Evolutionary conservation across 192 early-diverging fungal species (phyloP).

Genomic region (Dimargaris cristalligena): DNA sequence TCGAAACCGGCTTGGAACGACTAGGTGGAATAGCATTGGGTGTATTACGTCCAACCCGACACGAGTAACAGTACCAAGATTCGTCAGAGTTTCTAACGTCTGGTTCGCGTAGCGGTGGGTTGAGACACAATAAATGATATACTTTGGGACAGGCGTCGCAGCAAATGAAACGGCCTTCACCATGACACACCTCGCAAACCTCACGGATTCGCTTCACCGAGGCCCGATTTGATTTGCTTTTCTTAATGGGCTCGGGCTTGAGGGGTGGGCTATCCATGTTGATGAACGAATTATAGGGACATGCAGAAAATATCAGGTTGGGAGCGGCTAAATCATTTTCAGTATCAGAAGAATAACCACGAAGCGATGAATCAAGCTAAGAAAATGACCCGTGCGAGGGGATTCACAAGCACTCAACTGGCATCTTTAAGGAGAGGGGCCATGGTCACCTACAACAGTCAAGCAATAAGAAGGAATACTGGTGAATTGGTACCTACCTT

Average conservation of each 20-base stretch:
- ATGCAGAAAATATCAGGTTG: too few species aligned
- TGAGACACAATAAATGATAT: slow-evolving; percentile 5
- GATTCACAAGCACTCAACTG: too few species aligned
- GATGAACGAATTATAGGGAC: too few species aligned
- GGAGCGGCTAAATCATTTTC: too few species aligned
- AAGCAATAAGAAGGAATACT: too few species aligned
- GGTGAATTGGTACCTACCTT: too few species aligned
- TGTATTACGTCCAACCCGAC: background rate
- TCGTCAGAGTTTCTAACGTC: background rate
- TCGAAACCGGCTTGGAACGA: background rate
- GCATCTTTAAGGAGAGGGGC: too few species aligned
- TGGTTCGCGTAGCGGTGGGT: background rate
- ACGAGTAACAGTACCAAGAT: slow-evolving; percentile 1
- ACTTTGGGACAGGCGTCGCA: slow-evolving; percentile 9
- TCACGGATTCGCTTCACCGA: background rate
- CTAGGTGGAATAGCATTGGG: background rate
- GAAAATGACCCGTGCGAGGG: too few species aligned
- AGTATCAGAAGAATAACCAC: too few species aligned
- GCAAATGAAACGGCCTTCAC: slow-evolving; percentile 4
- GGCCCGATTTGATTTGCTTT: background rate
- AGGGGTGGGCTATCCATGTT: background rate
- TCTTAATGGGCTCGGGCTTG: background rate
- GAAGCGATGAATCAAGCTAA: too few species aligned
- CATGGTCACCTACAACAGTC: too few species aligned
- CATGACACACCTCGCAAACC: background rate